Conservation (phyloP, 2,329 filamentous ascomycete species). For the Monilinia fructicola region DNA sequence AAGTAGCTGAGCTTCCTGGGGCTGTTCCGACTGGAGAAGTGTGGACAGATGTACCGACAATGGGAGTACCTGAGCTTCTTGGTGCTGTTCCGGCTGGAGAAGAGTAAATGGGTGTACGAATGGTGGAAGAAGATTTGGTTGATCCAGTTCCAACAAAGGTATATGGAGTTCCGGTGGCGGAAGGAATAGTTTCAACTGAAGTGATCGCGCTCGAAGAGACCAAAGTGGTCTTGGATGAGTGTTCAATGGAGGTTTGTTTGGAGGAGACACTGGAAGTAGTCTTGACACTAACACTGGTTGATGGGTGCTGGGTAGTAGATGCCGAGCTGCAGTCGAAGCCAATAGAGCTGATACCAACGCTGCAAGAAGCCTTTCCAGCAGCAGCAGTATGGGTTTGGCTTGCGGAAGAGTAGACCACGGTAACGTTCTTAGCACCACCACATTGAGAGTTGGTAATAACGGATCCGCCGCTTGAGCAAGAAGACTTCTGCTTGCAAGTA, state of each 20-base stretch:
- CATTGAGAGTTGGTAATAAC: slow-evolving; percentile 83
- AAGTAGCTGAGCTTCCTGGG: neutral
- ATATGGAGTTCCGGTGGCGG: slow-evolving; percentile 8
- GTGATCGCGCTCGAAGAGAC: neutral
- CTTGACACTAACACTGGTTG: slow-evolving; percentile 25
- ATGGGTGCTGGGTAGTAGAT: slow-evolving; percentile 29
- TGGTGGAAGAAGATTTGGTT: neutral
- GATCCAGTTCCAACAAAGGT: slow-evolving; percentile 17
- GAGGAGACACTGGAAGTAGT: slow-evolving; percentile 11
- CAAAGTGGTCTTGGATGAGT: slow-evolving; percentile 3
- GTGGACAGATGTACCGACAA: slow-evolving; percentile 2
- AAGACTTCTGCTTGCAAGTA: slow-evolving; percentile 73
- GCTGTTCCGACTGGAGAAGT: neutral
- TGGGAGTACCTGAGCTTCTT: slow-evolving; percentile 3
- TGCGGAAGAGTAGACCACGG: slow-evolving; percentile 58
- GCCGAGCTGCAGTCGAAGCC: slow-evolving; percentile 66
- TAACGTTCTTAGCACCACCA: slow-evolving; percentile 82
- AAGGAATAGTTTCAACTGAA: neutral
- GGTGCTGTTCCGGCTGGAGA: too few relatives aligned
- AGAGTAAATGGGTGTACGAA: neutral
- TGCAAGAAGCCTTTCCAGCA: slow-evolving; percentile 57
- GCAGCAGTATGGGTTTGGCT: slow-evolving; percentile 50
- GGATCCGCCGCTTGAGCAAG: slow-evolving; percentile 67
- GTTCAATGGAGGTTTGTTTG: neutral
- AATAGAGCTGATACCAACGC: slow-evolving; percentile 71